Evolutionary conservation across 495 filamentous ascomycete species (phyloP), one percentile per base, ranked within the genome.

Genomic region (Barbatosphaeria neglecta): DNA sequence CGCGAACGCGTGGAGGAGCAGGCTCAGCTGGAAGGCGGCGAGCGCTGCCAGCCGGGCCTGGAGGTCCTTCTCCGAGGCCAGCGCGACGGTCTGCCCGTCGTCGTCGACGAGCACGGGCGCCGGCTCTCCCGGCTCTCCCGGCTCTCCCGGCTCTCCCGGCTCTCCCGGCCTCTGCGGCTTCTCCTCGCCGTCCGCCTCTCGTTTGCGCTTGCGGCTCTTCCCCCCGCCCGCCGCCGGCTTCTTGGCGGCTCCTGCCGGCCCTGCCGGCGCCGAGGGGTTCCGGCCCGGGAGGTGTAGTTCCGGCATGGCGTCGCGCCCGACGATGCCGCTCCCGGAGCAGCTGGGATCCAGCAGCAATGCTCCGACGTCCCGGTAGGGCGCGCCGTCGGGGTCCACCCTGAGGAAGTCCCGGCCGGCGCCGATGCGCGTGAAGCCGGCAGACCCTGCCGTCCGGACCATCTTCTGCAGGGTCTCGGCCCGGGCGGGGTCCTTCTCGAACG

Each of bases 261-360:
- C n/a, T n/a, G 49, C 46, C 17, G 47, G 50, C 22, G 45, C 49
- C 13, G 53, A 50, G 37, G 54, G 53, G 0, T 78, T 78, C 2
- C 75, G 61, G 27, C 62, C 67, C 1, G 69, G 75, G 24, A 74
- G 60, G 44, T 77, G 69, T 10, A 88, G 57, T 31, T 74, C 69
- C 0, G 83, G 79, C 43, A 77, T 70, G 45, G 89, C 86, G 33
- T 94, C 84, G 10, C 92, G 76, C 5, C 88, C 86, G 8, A 95
- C 80, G 20, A 98, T 98, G 0, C 92, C 92, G 57, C 86, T 94
- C 1, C 92, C 92, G 1, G 88, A 94, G 55, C 92, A 98, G 53
- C 84, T 90, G 0, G 92, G 92, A 61, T 98, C 93, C 0, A 98
- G 75, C 4, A 98, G 66, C 20, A 98, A 62, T 11, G 82, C 82